Percentiles rank a stretch among this genome's conserved stretches.
Conservation (phyloP, 192 early-diverging fungal genomes). For the Mortierella hygrophila region DNA sequence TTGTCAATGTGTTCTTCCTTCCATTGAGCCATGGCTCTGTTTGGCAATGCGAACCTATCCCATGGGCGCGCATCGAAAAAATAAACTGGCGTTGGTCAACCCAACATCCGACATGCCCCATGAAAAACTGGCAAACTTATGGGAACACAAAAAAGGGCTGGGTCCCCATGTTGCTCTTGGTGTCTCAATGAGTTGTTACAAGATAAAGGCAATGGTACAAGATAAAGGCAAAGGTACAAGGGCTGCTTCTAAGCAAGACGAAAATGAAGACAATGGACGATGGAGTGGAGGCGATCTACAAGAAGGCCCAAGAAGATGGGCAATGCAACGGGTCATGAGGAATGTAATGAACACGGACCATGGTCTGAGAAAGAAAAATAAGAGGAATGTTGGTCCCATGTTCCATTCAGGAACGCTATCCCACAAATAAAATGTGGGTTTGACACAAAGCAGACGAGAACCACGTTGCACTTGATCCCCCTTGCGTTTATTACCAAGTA, state of each 20-base stretch:
- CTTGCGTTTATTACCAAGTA: no score
- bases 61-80: not conserved
- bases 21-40: not conserved
- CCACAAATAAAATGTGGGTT: no score
- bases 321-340: not conserved
- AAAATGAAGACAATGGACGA: not conserved
- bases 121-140: not conserved
- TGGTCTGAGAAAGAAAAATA: not conserved
- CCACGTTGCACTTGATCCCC: no score
- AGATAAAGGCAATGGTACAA: not conserved
- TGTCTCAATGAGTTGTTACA: not conserved
- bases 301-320: not conserved
- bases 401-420: no score
- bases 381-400: no score
- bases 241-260: no score
- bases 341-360: not conserved
- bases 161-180: not conserved
- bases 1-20: not conserved
- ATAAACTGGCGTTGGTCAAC: not conserved
- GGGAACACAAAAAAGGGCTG: not conserved
- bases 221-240: no score
- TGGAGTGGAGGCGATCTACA: not conserved
- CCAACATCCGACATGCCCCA: not conserved
- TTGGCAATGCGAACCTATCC: constrained; percentile 1
- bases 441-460: no score